A percentile compares a stretch with the other conserved stretches of the same genome.
Evolutionary conservation across 2,329 filamentous ascomycete genomes (phyloP).

Genomic region (Xylariaceae sp.): DNA sequence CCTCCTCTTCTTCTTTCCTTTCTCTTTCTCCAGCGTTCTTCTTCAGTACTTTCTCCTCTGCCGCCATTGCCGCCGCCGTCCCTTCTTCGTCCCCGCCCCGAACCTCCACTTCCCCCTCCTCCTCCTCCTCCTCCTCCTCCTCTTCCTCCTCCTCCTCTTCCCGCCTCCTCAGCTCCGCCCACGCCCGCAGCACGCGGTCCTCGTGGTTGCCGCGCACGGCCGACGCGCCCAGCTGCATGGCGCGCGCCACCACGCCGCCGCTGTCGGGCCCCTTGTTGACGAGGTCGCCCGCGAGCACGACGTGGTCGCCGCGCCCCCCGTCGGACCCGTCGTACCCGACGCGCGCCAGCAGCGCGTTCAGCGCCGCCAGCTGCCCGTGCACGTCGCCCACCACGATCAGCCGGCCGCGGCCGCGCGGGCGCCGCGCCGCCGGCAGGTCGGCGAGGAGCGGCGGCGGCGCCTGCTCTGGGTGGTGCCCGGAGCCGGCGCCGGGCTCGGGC

Average conservation of each 20-base stretch:
- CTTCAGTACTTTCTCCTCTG: constrained; percentile 4
- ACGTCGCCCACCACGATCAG: constrained; percentile 86
- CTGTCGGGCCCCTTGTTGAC: constrained; percentile 85
- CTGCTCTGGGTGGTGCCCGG: neutral
- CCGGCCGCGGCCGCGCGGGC: constrained; percentile 32
- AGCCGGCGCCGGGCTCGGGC: neutral
- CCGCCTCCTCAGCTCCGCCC: constrained; percentile 27
- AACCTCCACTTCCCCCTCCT: no score
- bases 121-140: constrained; percentile 18
- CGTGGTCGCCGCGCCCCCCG: constrained; percentile 60
- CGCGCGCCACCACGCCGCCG: constrained; percentile 65
- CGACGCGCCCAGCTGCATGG: constrained; percentile 65
- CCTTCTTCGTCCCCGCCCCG: no score
- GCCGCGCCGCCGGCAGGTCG: constrained; percentile 12
- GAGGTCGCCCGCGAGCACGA: constrained; percentile 71
- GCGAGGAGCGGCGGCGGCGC: constrained; percentile 18
- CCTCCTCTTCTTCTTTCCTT: constrained; percentile 2
- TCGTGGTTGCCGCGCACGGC: constrained; percentile 92
- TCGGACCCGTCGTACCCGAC: constrained; percentile 47
- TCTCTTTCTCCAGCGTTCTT: constrained; percentile 9
- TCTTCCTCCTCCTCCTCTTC: constrained; percentile 5
- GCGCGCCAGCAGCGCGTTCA: constrained; percentile 59
- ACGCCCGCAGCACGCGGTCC: constrained; percentile 68
- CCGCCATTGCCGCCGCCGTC: no score
- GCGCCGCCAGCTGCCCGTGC: constrained; percentile 71